Percentiles rank a stretch among this genome's conserved stretches.
Conservation (phyloP, 148 eudicot genomes). For the Rhododendron simsii region DNA sequence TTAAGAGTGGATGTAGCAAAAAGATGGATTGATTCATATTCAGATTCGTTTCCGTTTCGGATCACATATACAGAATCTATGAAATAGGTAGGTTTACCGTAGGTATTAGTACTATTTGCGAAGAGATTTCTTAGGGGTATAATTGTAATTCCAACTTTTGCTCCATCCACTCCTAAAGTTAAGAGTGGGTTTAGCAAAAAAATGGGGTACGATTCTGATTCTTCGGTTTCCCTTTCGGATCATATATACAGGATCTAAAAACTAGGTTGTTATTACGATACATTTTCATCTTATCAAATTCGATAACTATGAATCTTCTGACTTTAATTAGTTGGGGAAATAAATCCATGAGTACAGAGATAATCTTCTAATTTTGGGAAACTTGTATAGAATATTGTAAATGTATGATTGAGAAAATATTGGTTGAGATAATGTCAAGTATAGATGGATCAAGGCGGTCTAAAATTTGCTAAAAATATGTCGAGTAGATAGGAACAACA, state of each 20-base stretch:
- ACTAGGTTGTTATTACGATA: not conserved
- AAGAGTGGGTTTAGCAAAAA: slow-evolving; percentile 14
- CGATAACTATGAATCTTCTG: not conserved
- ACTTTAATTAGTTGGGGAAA: not conserved
- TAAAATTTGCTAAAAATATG: not conserved
- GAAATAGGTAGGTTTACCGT: not conserved
- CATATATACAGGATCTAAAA: not conserved
- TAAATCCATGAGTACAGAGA: not conserved
- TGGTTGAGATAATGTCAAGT: too few species aligned
- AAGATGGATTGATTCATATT: not conserved
- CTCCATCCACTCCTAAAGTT: not conserved
- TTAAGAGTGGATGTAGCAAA: slow-evolving; percentile 10
- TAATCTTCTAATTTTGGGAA: not conserved
- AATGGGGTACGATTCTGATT: not conserved
- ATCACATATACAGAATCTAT: not conserved
- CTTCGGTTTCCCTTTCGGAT: not conserved
- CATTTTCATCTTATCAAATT: not conserved
- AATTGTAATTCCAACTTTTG: not conserved
- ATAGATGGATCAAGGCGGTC: not conserved
- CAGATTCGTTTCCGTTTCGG: not conserved
- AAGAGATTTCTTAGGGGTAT: not conserved
- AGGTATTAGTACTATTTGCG: not conserved
- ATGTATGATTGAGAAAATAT: not conserved
- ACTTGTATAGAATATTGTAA: not conserved
- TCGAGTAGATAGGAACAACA: too few species aligned